Base-by-base conservation (phyloP, 495 filamentous ascomycete genomes). In the Rostrohypoxylon terebratum region DNA sequence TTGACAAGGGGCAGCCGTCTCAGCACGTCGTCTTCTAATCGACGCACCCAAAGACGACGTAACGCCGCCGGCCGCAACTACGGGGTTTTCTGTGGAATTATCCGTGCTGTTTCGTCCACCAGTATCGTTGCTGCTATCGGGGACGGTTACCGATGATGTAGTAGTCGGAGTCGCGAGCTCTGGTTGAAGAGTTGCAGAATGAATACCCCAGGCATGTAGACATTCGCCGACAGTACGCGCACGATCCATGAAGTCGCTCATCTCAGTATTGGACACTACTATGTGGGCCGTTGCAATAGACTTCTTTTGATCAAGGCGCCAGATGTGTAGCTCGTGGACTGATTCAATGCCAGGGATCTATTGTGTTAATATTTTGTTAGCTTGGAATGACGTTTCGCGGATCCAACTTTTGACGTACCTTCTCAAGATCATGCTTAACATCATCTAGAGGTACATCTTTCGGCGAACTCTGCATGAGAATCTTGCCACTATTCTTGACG, bases 251-350 rank as follows among this genome's bases (percentile, higher is more conserved):
- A 97, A 98, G 21, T 89, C 81, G 60, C 87, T 84, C 63, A 87
- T 75, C 23, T 82, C 75, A 48, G 79, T 78, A 53, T 84, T 82
- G 36, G 89, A 90, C 14, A 97, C 90, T 58, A 96, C 88, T 16
- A 98, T 88, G 77, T 98, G 95, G 1, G 95, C 88, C 0, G 91
- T 91, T 4, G 94, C 94, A 16, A 98, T 89, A 57, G 92, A 83
- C 79, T 97, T 97, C n/a, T 91, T 89, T 77, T 97, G 93, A 63
- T 90, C 92, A 21, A 98, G 86, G 59, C 94, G 92, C 95, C 95
- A 98, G 57, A 97, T 92, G 76, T 98, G 95, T 16, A 98, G 82
- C 74, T 98, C 94, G 79, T 98, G 95, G 44, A 94, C 92, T 31
- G 90, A 90, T 54, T 91, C 82, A 57, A 97, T 87, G 59, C 94